These are phyloP conservation scores for Pestalotiopsis sp. DNA, from an alignment of 2,329 filamentous ascomycete genomes.

Conservation along the genomic window DNA sequence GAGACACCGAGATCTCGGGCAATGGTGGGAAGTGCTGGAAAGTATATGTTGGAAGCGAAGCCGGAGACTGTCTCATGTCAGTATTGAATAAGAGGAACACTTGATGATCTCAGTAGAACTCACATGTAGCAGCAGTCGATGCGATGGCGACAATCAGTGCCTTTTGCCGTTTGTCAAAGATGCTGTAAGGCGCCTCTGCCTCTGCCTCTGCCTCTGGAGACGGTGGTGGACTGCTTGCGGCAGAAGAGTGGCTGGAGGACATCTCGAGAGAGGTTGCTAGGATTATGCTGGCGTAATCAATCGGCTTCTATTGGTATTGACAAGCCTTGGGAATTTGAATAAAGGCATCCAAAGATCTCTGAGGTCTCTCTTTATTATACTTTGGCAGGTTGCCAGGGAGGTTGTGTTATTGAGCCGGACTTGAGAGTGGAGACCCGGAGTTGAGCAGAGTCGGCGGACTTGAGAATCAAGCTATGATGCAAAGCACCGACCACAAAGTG, in stretches of 20 bases:
- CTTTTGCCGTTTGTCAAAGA: constrained; percentile 53
- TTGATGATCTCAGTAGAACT: constrained; percentile 15
- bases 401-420: not conserved
- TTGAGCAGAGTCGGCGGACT: not conserved
- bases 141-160: constrained; percentile 47
- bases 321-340: not conserved
- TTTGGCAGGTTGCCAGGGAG: not conserved
- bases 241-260: not conserved
- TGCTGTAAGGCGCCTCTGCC: constrained; percentile 41
- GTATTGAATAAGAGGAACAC: not conserved
- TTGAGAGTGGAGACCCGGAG: not conserved
- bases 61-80: constrained; percentile 32
- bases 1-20: constrained; percentile 39
- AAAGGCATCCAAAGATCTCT: not conserved
- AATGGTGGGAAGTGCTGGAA: constrained; percentile 8
- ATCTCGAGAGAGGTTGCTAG: not conserved
- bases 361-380: not conserved
- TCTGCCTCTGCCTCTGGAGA: not conserved
- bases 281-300: no score
- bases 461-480: not conserved
- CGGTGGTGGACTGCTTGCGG: not conserved
- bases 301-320: no score
- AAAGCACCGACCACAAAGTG: constrained; percentile 9
- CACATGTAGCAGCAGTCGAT: constrained; percentile 54
- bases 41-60: constrained; percentile 30